A percentile compares a stretch with the other conserved stretches of the same genome.
phyloP scores from a whole-genome alignment of 2,329 filamentous ascomycete species.

The Orbilia brochopaga region DNA sequence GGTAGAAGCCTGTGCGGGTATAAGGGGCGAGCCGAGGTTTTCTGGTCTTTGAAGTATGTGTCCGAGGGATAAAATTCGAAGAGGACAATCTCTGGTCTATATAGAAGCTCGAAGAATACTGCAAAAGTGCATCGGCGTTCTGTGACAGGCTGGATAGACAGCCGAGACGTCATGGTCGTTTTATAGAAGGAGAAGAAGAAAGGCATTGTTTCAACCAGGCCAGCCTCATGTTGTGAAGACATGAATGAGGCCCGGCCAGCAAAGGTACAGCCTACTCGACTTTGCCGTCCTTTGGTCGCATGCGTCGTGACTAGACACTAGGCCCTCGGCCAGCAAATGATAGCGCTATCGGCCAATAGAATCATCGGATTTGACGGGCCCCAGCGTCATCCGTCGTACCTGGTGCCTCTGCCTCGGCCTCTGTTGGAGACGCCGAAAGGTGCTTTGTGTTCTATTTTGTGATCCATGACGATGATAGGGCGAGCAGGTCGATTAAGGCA shows the following conservation, averaged over 20 bases:
- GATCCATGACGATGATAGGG: conserved; percentile 30
- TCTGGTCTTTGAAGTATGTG: background rate
- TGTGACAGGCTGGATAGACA: conserved; percentile 6
- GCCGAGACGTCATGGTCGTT: conserved; percentile 18
- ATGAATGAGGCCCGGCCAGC: conserved; percentile 7
- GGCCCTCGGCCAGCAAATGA: conserved; percentile 37
- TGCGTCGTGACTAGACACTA: background rate
- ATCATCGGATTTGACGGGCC: conserved; percentile 15
- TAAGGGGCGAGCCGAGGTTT: background rate
- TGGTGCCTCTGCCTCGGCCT: background rate
- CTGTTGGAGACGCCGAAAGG: conserved; percentile 40
- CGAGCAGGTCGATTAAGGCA: conserved; percentile 23
- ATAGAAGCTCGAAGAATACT: conserved; percentile 1
- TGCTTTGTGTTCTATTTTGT: background rate
- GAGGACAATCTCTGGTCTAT: background rate
- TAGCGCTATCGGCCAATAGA: conserved; percentile 38
- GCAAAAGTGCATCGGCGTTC: conserved; percentile 3
- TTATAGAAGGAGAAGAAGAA: conserved; percentile 42
- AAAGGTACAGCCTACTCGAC: conserved; percentile 26
- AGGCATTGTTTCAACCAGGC: conserved; percentile 23
- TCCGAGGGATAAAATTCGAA: background rate
- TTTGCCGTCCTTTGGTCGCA: conserved; percentile 19
- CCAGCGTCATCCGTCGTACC: conserved; percentile 11
- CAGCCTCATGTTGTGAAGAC: background rate
- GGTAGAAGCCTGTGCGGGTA: background rate